Evolutionary conservation across 163 green algal genomes (phyloP), one percentile per base, ranked within the genome.

Genomic region (Volvox carteri): DNA sequence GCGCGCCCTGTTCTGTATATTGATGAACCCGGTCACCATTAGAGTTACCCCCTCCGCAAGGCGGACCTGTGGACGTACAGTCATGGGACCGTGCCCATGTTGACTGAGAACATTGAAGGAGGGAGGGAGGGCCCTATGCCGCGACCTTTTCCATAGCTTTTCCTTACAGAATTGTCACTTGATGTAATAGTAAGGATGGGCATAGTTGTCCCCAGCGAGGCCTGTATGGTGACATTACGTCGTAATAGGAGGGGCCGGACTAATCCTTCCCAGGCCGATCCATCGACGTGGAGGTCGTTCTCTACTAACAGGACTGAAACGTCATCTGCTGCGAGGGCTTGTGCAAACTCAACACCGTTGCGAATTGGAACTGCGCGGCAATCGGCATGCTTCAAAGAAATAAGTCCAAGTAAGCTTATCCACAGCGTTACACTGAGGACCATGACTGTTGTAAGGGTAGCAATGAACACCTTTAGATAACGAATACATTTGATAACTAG

Each of bases 161-260:
- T 16, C 46, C 73, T 65, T 44, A 81, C 73, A 28, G 73, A n/a
- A 25, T 46, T 50, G 25, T 50, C 41, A n/a, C 46, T 81, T 6
- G 46, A 42, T 19, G 1, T 65, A 4, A 65, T 65, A 46, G 25
- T 65, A 9, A 81, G 1, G 28, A 65, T 42, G 1, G 73, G 73
- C 44, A 81, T 33, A 11, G 8, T 44, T 28, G 42, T 16, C 0
- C 4, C 44, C 7, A 44, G 44, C 7, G 39, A 78, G 5, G 39
- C 70, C 44, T 60, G 44, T 46, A 81, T 44, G 73, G 18, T 81
- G 46, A 81, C 44, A 65, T 81, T 81, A 11, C 73, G 73, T 28
- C 33, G 44, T 46, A 81, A 8, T 8, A 44, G 0, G 12, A 81
- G 2, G 11, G 73, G 73, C 28, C 19, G 9, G 28, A 28, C 18